Conservation (phyloP, 1,284 basidiomycete genomes). For the Termitomyces sp. region DNA sequence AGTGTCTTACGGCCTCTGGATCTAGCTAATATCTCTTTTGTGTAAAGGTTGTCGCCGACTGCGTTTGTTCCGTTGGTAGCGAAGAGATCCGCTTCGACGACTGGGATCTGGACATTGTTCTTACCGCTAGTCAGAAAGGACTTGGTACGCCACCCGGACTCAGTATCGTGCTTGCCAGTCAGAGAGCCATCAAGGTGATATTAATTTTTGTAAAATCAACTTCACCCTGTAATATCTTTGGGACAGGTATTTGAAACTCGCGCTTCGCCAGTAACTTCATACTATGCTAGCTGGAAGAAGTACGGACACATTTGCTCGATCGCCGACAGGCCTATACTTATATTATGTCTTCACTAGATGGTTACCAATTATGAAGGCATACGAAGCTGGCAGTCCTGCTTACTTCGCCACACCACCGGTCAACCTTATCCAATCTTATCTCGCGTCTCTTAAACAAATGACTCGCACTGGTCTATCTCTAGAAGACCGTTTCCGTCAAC, state of each 20-base stretch:
- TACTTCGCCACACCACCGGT: slow-evolving; percentile 97
- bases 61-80: slow-evolving; percentile 92
- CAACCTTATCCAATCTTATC: slow-evolving; percentile 91
- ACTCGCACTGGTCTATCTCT: slow-evolving; percentile 57
- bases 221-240: background rate
- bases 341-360: slow-evolving; percentile 43
- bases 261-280: slow-evolving; percentile 67
- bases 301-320: slow-evolving; percentile 21
- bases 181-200: slow-evolving; percentile 68
- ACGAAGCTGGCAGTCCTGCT: slow-evolving; percentile 67
- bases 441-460: slow-evolving; percentile 76
- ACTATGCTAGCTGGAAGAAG: slow-evolving; percentile 91
- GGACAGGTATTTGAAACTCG: slow-evolving; percentile 63
- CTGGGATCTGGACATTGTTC: slow-evolving; percentile 89
- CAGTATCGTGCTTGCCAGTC: slow-evolving; percentile 80
- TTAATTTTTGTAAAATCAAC: background rate
- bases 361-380: slow-evolving; percentile 92
- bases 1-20: background rate
- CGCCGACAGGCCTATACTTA: background rate
- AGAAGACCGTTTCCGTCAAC: slow-evolving; percentile 75
- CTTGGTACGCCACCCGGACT: slow-evolving; percentile 94
- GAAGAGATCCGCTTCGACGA: slow-evolving; percentile 95
- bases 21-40: slow-evolving; percentile 18
- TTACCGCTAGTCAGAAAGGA: slow-evolving; percentile 94
- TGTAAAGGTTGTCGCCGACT: slow-evolving; percentile 72